These are phyloP conservation scores for Candida freyschussii DNA, from an alignment of 1,139 yeast genomes.

Conservation along the genomic window DNA sequence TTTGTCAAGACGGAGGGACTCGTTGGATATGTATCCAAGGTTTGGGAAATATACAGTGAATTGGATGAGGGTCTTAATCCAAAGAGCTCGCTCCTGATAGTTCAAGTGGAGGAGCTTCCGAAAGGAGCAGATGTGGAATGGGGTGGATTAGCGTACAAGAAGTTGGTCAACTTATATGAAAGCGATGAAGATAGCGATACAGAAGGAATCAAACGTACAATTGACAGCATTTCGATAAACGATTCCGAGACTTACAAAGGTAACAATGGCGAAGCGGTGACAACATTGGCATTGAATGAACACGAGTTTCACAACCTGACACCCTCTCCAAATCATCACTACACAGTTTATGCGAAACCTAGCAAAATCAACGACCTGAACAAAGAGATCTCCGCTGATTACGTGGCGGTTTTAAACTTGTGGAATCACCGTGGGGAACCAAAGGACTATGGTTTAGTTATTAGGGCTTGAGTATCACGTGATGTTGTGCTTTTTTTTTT, in stretches of 20 bases:
- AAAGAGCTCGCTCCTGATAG: constrained; percentile 41
- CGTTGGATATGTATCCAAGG: constrained; percentile 19
- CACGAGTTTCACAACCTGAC: constrained; percentile 11
- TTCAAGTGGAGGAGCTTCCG: constrained; percentile 61
- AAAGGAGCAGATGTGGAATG: constrained; percentile 71
- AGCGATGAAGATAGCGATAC: constrained; percentile 36
- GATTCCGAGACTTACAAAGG: constrained; percentile 7
- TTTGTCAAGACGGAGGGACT: constrained; percentile 39
- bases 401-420: constrained; percentile 28
- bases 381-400: constrained; percentile 23
- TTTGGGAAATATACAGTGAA: constrained; percentile 20
- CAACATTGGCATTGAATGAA: constrained; percentile 18
- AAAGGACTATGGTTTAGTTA: constrained; percentile 25
- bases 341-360: constrained; percentile 24
- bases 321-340: constrained; percentile 17
- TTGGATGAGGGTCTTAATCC: constrained; percentile 27
- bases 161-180: constrained; percentile 35
- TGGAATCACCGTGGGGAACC: constrained; percentile 26
- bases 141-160: constrained; percentile 56
- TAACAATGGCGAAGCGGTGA: constrained; percentile 16
- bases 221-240: too few species aligned
- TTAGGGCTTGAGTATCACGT: constrained; percentile 12
- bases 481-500: constrained; percentile 1
- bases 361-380: constrained; percentile 3
- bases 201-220: constrained; percentile 14